Base-by-base conservation (phyloP, 2,329 filamentous ascomycete genomes). In the Penicillium paneum region DNA sequence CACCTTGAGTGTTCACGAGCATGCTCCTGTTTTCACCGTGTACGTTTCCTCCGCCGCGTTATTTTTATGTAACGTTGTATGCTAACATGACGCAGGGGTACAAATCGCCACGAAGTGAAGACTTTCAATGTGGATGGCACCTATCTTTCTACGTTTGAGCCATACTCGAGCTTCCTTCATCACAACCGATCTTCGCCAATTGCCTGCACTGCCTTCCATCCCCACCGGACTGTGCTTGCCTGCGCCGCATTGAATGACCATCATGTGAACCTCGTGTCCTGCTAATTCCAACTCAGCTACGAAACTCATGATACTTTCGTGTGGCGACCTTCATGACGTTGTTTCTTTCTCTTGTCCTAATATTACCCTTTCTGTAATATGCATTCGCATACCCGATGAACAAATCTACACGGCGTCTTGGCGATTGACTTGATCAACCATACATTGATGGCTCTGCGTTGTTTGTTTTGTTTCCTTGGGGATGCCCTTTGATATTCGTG, bases 1-100 rank as follows among this genome's bases (percentile, higher is more conserved):
- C 52, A 96, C 90, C 17, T 82, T 96, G 54, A 94, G 89, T 71
- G 92, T 94, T 39, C 94, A 99, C 72, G 94, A 99, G 74, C 94
- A 99, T 74, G 84, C 96, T 50, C 94, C 94, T 26, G 92, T 99
- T 12, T 97, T 99, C 78, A 91, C 91, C 64, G 85, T 92, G 88
- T 92, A 86, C 81, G 88, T 85, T 19, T 40, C 42, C 17, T 42
- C 44, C 15, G 21, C 19, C 24, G 13, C 32, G 21, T 38, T 24
- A 17, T 32, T 21, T 42, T 28, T 34, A 21, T 19, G 21, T 13
- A n/a, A 15, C n/a, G 21, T 48, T 24, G n/a, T 34, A 47, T 51
- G 48, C 54, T 55, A 56, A 69, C 51, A 40, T 45, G 29, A 35
- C 26, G 54, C 64, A 96, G 91, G 58, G 94, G 94, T 65, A 94